Conservation (phyloP, 805 yeast species). For the Candida anglica region DNA sequence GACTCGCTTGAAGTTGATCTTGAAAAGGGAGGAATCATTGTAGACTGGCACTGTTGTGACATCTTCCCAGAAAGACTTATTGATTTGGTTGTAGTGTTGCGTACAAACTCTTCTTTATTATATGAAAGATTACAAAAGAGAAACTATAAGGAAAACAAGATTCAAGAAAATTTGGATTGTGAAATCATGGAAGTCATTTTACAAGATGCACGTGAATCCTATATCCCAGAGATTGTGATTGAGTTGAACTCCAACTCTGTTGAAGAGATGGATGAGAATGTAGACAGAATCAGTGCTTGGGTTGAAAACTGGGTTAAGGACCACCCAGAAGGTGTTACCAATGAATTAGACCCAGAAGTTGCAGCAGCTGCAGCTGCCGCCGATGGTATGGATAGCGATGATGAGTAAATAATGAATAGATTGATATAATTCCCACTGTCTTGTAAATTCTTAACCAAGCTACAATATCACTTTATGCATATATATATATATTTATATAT, state of each 20-base stretch:
- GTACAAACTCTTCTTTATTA: slow-evolving; percentile 68
- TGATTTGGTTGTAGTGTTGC: slow-evolving; percentile 85
- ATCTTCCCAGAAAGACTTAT: slow-evolving; percentile 89
- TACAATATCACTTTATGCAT: too few species aligned
- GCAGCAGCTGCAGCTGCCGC: slow-evolving; percentile 10
- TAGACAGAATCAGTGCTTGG: slow-evolving; percentile 75
- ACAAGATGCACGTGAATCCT: slow-evolving; percentile 83
- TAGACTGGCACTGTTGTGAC: slow-evolving; percentile 98
- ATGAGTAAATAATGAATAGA: slow-evolving; percentile 11
- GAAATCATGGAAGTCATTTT: slow-evolving; percentile 93
- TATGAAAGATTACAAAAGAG: slow-evolving; percentile 75
- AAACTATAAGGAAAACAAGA: slow-evolving; percentile 75
- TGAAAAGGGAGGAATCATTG: slow-evolving; percentile 79
- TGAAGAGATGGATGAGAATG: slow-evolving; percentile 80
- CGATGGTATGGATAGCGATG: slow-evolving; percentile 7
- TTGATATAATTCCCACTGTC: too few species aligned
- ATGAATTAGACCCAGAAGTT: slow-evolving; percentile 18
- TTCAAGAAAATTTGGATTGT: slow-evolving; percentile 89
- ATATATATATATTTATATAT: too few species aligned
- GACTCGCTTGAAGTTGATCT: slow-evolving; percentile 78
- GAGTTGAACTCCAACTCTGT: slow-evolving; percentile 69
- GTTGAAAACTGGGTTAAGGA: slow-evolving; percentile 67
- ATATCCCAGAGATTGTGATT: slow-evolving; percentile 75
- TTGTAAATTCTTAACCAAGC: too few species aligned
- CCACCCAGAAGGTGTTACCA: slow-evolving; percentile 30